Percentiles rank a stretch among this genome's conserved stretches.
Evolutionary conservation across 2,329 filamentous ascomycete genomes (phyloP).

Genomic region (Pestalotiopsis sp.): DNA sequence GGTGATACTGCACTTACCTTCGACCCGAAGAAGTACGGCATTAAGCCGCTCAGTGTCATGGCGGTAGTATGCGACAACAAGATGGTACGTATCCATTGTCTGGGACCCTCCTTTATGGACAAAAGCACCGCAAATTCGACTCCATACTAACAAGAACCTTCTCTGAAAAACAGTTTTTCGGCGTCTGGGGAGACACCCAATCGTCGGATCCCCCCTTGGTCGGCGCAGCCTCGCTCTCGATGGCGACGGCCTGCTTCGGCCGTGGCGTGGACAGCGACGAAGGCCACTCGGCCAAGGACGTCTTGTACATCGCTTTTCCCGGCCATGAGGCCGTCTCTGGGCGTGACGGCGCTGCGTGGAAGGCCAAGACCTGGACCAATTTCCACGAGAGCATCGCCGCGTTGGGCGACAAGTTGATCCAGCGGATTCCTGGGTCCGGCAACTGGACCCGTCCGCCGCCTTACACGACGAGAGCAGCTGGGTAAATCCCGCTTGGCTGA

Average conservation of each 20-base stretch:
- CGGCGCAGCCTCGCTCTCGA: background rate
- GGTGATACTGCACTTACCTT: slow-evolving; percentile 30
- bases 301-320: slow-evolving; percentile 1
- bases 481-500: background rate
- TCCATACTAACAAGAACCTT: background rate
- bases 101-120: background rate
- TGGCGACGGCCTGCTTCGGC: background rate
- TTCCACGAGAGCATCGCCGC: background rate
- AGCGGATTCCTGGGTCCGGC: background rate
- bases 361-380: background rate
- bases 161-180: background rate
- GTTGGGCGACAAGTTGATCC: background rate
- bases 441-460: background rate
- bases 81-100: background rate
- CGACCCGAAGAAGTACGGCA: slow-evolving; percentile 40
- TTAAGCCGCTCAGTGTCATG: slow-evolving; percentile 55
- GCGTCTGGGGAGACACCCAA: background rate
- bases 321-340: background rate
- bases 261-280: background rate
- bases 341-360: background rate
- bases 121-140: too few relatives aligned
- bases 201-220: background rate
- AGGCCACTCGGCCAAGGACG: background rate
- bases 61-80: slow-evolving; percentile 38
- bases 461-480: background rate